Evolutionary conservation across 148 eudicot genomes (phyloP), one percentile per base, ranked within the genome.

Genomic region (Rhododendron ovatum): DNA sequence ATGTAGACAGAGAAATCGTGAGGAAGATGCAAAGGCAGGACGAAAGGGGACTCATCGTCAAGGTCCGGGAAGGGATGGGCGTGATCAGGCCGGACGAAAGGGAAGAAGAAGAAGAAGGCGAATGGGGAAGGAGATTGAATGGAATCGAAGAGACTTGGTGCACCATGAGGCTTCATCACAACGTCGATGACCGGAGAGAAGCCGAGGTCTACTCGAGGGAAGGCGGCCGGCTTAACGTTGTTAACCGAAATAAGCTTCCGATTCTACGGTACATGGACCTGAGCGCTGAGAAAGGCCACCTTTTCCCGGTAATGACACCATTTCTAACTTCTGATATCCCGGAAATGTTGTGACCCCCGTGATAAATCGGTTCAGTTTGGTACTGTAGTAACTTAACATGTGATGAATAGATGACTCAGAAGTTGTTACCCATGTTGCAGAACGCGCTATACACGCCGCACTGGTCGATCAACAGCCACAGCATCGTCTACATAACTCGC

Each of bases 381-480:
- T 35, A 35, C 37, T 35, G 43, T 5, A 45, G 10, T 47, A 47
- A 9, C 50, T 47, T 47, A 47, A 47, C 50, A 47, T 47, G 50
- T 47, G 2, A 10, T 47, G 50, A 51, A 53, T 53, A 53, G 18
- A 28, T 69, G 7, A 7, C 14, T 76, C 28, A 7, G 13, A 33
- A 13, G 2, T 55, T 12, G 12, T 41, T 4, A 37, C n/a, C 11
- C 35, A 50, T 71, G 4, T 74, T 84, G 84, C 94, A 93, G 92
- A 94, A 93, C 81, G 90, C 96, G 11, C 47, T 95, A 82, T 86
- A 89, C 88, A 88, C 92, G 22, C 95, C 93, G 22, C 90, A 90
- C 86, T 95, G 98, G 96, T 77, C 91, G 74, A 85, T 90, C 28
- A 87, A 88, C 84, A 89, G 98, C 86, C 96, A 95, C 92, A 87